Evolutionary conservation across 129 eudicot genomes (phyloP), one percentile per base, ranked within the genome.

Genomic region (Escallonia rubra): DNA sequence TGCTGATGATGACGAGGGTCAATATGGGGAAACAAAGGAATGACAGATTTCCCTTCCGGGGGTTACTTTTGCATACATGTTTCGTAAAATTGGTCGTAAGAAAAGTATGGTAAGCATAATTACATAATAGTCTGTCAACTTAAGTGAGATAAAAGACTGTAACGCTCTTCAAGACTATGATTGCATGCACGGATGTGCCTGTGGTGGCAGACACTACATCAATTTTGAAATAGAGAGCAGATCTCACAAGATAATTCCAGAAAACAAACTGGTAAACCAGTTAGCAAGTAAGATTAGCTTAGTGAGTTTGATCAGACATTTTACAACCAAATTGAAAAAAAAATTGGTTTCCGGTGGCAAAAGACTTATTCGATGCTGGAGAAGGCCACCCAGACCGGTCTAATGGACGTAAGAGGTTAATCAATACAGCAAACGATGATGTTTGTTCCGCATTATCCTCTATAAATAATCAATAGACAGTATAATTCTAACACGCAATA

Each of bases 391-490:
- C 76, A 41, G 93, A 80, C 13, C 88, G 95, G 68, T 93, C 96
- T 66, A 93, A 70, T 60, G 99, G 96, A 45, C 90, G 82, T 66
- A 93, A 65, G 1, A 86, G 87, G 79, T 85, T 87, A 67, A 93
- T 89, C 59, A 93, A 89, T 58, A 93, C 99, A 56, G 74, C 95
- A 79, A 93, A 93, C 42, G 99, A 93, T 9, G 95, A 86, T 50
- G 99, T 93, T 16, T 96, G 76, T 61, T 93, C 99, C 2, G 99
- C 99, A 71, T 93, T 93, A 70, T 93, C 99, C 99, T 93, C 75
- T 67, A 74, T 61, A 48, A 15, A 65, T 23, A 44, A 41, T 8
- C 51, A 43, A 34, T 48, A 49, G 57, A 43, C 41, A 71, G 52
- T 69, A 63, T 42, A 75, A 64, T 9, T 4, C 11, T 2, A 61